Evolutionary conservation across 2,329 filamentous ascomycete species (phyloP).

Genomic region (Dothideomycetes sp.): DNA sequence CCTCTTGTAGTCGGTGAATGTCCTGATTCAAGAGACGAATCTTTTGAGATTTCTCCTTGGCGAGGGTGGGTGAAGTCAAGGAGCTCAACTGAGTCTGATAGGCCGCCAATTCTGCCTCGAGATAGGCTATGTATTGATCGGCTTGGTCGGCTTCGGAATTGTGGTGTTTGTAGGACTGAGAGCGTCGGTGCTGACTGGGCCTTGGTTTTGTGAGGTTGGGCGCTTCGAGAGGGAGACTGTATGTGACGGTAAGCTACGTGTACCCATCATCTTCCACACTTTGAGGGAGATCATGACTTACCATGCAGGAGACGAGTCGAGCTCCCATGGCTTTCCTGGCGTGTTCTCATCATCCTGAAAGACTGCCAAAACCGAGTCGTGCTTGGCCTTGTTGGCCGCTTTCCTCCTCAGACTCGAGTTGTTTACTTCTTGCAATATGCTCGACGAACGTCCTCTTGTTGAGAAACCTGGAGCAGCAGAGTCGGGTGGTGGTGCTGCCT

Average conservation of each 20-base stretch:
- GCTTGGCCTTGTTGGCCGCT: constrained; percentile 16
- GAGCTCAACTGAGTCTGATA: constrained; percentile 32
- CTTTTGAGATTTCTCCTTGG: constrained; percentile 28
- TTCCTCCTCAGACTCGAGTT: constrained; percentile 16
- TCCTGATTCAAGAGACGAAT: constrained; percentile 29
- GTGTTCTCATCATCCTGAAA: constrained; percentile 26
- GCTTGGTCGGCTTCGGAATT: constrained; percentile 32
- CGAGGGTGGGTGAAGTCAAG: constrained; percentile 31
- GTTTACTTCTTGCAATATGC: constrained; percentile 17
- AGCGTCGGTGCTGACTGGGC: constrained; percentile 10
- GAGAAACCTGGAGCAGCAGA: constrained; percentile 9
- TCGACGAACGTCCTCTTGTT: constrained; percentile 4
- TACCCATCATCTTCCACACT: constrained; percentile 13
- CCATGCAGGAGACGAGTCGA: constrained; percentile 14
- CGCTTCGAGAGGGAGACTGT: constrained; percentile 13
- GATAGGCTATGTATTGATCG: constrained; percentile 40
- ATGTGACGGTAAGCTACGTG: constrained; percentile 12
- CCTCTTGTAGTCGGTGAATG: constrained; percentile 25
- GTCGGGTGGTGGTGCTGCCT: constrained; percentile 11
- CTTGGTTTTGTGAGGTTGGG: constrained; percentile 11
- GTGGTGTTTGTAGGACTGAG: constrained; percentile 9
- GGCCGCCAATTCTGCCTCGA: constrained; percentile 37
- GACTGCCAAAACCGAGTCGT: constrained; percentile 15
- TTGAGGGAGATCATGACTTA: constrained; percentile 16
- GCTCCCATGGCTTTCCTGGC: constrained; percentile 6